Evolutionary conservation across 2,329 filamentous ascomycete genomes (phyloP).

Genomic region (Lachnellula subtilissima): DNA sequence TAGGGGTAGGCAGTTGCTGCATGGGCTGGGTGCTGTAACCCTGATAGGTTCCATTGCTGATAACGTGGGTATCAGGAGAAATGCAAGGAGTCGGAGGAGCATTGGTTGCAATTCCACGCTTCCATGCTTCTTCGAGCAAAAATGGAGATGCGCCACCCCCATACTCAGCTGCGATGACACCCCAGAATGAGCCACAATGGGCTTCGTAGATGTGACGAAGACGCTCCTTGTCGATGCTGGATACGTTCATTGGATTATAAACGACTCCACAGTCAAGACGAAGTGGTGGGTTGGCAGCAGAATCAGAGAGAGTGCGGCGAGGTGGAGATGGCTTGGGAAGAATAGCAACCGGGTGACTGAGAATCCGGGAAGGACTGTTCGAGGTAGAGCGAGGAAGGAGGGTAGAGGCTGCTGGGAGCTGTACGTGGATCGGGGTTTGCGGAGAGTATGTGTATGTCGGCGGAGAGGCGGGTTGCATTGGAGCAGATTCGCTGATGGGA

Average conservation of each 20-base stretch:
- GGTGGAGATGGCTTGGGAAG: conserved; percentile 58
- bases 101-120: conserved; percentile 33
- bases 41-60: conserved; percentile 17
- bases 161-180: conserved; percentile 66
- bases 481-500: conserved; percentile 41
- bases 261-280: conserved; percentile 55
- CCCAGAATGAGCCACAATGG: conserved; percentile 70
- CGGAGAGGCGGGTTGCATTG: conserved; percentile 21
- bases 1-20: conserved; percentile 49
- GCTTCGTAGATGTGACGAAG: conserved; percentile 66
- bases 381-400: conserved; percentile 48
- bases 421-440: conserved; percentile 27
- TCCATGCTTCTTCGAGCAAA: conserved; percentile 66
- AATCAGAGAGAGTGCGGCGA: conserved; percentile 40
- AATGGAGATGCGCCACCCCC: conserved; percentile 57
- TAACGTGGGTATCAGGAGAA: conserved; percentile 26
- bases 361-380: conserved; percentile 42
- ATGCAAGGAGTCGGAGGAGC: conserved; percentile 32
- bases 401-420: conserved; percentile 42
- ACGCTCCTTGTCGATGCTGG: conserved; percentile 51
- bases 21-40: conserved; percentile 37
- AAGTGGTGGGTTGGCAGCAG: conserved; percentile 36
- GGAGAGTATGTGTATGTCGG: conserved; percentile 37
- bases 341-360: conserved; percentile 50
- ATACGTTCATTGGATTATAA: conserved; percentile 36